These are phyloP conservation scores for Carallia pectinifolia DNA, from an alignment of 345 rosid species.

Conservation along the genomic window DNA sequence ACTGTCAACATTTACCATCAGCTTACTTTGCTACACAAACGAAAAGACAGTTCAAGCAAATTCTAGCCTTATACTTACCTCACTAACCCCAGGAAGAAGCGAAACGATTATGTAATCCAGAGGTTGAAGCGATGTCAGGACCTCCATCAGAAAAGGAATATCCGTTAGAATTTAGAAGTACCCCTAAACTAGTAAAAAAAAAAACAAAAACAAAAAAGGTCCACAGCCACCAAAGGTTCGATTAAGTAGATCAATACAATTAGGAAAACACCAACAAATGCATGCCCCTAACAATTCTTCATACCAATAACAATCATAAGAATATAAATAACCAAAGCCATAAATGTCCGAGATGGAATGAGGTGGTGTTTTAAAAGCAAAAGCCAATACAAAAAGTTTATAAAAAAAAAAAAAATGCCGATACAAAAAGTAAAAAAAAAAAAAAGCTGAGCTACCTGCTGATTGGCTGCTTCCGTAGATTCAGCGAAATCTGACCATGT, in stretches of 20 bases:
- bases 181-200: too few relatives aligned
- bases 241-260: too few relatives aligned
- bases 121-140: constrained; percentile 80
- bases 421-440: not conserved
- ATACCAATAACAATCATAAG: not conserved
- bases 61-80: constrained; percentile 39
- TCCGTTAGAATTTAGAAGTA: not conserved
- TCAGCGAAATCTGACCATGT: constrained; percentile 80
- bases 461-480: constrained; percentile 81
- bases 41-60: not conserved
- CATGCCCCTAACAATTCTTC: not conserved
- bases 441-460: constrained; percentile 46
- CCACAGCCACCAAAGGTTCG: too few relatives aligned
- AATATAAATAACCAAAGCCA: not conserved
- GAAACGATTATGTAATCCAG: constrained; percentile 75
- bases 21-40: not conserved
- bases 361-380: not conserved
- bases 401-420: too few relatives aligned
- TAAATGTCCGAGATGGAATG: not conserved
- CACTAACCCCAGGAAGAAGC: constrained; percentile 76
- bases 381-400: too few relatives aligned
- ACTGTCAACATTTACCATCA: too few relatives aligned
- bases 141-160: constrained; percentile 35
- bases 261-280: too few relatives aligned
- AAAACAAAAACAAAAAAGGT: too few relatives aligned